Evolutionary conservation across 106 monocot genomes (phyloP).

Genomic region (Dioscorea dumetorum): DNA sequence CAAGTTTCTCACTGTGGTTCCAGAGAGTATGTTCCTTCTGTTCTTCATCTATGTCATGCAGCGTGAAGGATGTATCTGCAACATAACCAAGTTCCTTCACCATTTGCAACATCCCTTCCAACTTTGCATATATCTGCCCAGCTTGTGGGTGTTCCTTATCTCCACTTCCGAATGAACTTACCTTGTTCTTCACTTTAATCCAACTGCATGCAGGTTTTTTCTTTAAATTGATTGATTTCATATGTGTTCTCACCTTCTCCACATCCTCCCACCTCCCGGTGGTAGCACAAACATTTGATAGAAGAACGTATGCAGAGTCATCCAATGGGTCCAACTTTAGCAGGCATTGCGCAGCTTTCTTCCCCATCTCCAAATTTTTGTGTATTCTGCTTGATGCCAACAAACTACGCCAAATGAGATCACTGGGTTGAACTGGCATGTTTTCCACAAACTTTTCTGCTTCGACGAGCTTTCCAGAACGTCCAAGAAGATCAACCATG

Average conservation of each 20-base stretch:
- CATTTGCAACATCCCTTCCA: conserved; percentile 49
- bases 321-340: conserved; percentile 60
- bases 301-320: conserved; percentile 88
- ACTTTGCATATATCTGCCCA: conserved; percentile 36
- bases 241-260: conserved; percentile 44
- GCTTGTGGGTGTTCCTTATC: conserved; percentile 34
- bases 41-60: conserved; percentile 83
- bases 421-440: conserved; percentile 58
- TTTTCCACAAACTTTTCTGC: conserved; percentile 67
- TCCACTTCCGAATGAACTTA: conserved; percentile 53
- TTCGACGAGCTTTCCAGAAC: conserved; percentile 58
- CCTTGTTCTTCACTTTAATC: conserved; percentile 72
- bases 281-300: conserved; percentile 73
- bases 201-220: conserved; percentile 85
- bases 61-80: conserved; percentile 41
- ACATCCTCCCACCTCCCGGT: conserved; percentile 67
- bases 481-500: conserved; percentile 81
- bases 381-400: conserved; percentile 68
- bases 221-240: conserved; percentile 58
- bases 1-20: conserved; percentile 75
- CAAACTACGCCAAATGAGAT: conserved; percentile 78
- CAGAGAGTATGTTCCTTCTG: conserved; percentile 72
- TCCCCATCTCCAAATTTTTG: conserved; percentile 50
- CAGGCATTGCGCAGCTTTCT: conserved; percentile 58
- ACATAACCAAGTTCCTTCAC: conserved; percentile 52